A percentile compares a stretch with the other conserved stretches of the same genome.
Conservation (phyloP, 1,284 basidiomycete genomes). For the Leccinum angustisporum region DNA sequence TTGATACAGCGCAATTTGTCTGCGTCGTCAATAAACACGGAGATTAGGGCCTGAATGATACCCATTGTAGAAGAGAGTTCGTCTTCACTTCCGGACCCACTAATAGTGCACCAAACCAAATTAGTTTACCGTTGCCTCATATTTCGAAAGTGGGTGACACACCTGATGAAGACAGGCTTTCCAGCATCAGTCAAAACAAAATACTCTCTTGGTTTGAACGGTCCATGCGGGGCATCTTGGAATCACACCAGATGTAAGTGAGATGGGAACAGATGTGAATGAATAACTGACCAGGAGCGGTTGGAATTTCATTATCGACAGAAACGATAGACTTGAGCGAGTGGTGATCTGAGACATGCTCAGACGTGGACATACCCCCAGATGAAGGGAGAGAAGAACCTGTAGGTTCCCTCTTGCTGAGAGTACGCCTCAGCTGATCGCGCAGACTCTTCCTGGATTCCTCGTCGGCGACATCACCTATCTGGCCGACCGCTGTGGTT, state of each 20-base stretch:
- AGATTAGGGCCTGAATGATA: conserved; percentile 93
- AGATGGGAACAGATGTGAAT: not conserved
- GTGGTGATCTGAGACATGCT: conserved; percentile 15
- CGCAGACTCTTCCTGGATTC: conserved; percentile 63
- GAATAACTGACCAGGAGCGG: conserved; percentile 11
- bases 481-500: conserved; percentile 44
- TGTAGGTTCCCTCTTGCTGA: conserved; percentile 46
- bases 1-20: conserved; percentile 83
- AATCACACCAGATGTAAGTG: conserved; percentile 12
- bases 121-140: conserved; percentile 2
- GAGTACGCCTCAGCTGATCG: conserved; percentile 66
- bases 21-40: conserved; percentile 83
- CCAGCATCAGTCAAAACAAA: conserved; percentile 93
- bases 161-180: conserved; percentile 91
- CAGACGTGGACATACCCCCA: not conserved
- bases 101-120: conserved; percentile 24
- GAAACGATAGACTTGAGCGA: conserved; percentile 16
- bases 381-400: conserved; percentile 22
- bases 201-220: conserved; percentile 76
- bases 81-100: conserved; percentile 52
- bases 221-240: conserved; percentile 24
- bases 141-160: conserved; percentile 6
- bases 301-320: conserved; percentile 13
- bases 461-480: conserved; percentile 47
- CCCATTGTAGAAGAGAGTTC: conserved; percentile 82